Conservation (phyloP, 768 basidiomycete genomes). For the Kwoniella bestiolae region DNA sequence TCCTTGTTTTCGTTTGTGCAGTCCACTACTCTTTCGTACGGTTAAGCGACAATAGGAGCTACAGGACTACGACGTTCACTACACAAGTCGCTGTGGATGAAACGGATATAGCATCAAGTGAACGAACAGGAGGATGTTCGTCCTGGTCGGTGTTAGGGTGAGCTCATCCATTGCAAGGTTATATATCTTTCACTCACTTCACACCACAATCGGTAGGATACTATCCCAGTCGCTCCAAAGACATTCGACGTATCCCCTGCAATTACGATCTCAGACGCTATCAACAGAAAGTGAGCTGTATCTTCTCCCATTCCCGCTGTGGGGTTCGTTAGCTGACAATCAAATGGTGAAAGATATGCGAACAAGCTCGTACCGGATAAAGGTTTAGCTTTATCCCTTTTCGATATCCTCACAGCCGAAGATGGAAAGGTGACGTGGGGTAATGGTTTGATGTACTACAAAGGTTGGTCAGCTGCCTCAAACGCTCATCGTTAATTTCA, state of each 20-base stretch:
- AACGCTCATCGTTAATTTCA: too few relatives aligned
- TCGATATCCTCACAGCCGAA: conserved; percentile 80
- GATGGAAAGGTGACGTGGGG: conserved; percentile 94
- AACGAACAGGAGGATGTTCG: conserved; percentile 46
- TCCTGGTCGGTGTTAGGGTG: conserved; percentile 52
- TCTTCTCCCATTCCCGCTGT: too few relatives aligned
- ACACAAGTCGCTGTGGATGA: conserved; percentile 3
- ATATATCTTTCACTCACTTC: background rate
- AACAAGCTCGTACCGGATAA: conserved; percentile 81
- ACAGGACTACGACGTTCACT: too few relatives aligned
- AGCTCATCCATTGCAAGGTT: background rate
- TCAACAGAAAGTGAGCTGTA: conserved; percentile 76
- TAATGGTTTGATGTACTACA: conserved; percentile 93
- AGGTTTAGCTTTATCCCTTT: conserved; percentile 86
- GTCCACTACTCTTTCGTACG: background rate
- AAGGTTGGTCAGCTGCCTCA: conserved; percentile 64
- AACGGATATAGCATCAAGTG: background rate
- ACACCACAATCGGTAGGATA: conserved; percentile 67
- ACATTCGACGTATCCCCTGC: conserved; percentile 78
- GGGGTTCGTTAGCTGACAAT: conserved; percentile 1
- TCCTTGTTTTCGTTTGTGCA: background rate
- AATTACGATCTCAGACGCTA: conserved; percentile 77
- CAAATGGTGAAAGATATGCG: conserved; percentile 64
- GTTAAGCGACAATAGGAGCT: too few relatives aligned
- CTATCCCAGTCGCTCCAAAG: conserved; percentile 82